Base-by-base conservation (phyloP, 371 early-diverging fungal genomes). In the Rhizopus microsporus region DNA sequence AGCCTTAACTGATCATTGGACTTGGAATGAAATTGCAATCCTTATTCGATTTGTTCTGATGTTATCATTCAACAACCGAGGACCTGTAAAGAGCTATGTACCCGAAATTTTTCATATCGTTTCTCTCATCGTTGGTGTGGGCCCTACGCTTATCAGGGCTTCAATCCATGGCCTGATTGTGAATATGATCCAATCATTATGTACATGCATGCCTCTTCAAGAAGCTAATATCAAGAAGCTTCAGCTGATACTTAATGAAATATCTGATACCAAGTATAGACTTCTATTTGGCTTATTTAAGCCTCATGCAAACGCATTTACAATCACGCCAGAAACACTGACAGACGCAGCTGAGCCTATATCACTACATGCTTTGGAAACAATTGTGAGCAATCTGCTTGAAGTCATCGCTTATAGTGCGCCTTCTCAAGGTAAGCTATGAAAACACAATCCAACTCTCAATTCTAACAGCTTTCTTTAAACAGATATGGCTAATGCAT, bases 91-190 rank as follows among this genome's bases (percentile, higher is more conserved):
- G 59, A 89, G 91, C 12, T 93, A 88, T 69, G 78, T 94, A 15
- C 92, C 96, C 5, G 96, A 97, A 62, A 72, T 96, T 7, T 91
- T 92, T 56, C 91, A 94, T 59, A 80, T 93, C 47, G 84, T 93
- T 1, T 86, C 91, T 4, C 71, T 95, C 47, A 71, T 95, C 30
- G 87, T 91, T 2, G 95, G 93, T 37, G 80, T 91, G 2, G 97
- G 96, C 0, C 85, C 93, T 0, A 89, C 93, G 1, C 69, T 91
- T 17, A 87, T 95, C 48, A 86, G 95, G 2, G 81, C 92, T 0
- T 89, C 95, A n/a, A 84, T 96, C 6, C 96, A 95, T 66, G 96
- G 95, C 3, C 83, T 94, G 37, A 88, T 94, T 4, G 83, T 94
- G 58, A 95, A 97, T 59, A 81, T 93, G 13, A 87, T 96, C 12